Percentiles rank a stretch among this genome's conserved stretches.
Evolutionary conservation across 805 yeast genomes (phyloP).

Genomic region (Teunomyces atbi): DNA sequence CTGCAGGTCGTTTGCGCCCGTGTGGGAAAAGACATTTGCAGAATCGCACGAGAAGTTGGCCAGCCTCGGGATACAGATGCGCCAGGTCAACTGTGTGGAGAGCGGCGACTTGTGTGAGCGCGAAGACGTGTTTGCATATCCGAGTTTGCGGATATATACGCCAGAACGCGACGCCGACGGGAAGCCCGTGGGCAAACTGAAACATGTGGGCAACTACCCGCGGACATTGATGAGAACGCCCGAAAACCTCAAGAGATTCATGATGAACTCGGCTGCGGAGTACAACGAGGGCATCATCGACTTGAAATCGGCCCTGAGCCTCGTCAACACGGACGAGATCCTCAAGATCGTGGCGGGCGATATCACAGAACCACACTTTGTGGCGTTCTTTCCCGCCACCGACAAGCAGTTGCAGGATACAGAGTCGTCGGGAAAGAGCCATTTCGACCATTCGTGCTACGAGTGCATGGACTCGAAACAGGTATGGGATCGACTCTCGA

Average conservation of each 20-base stretch:
- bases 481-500: constrained; percentile 58
- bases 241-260: constrained; percentile 51
- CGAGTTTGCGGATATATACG: constrained; percentile 67
- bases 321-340: constrained; percentile 41
- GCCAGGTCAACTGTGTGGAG: constrained; percentile 82
- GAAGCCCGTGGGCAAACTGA: constrained; percentile 25
- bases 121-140: constrained; percentile 65
- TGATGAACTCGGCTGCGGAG: constrained; percentile 53
- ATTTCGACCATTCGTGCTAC: constrained; percentile 41
- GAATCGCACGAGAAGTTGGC: constrained; percentile 45
- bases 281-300: constrained; percentile 37
- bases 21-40: constrained; percentile 69
- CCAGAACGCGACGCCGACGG: constrained; percentile 43
- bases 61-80: constrained; percentile 49
- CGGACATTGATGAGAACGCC: constrained; percentile 42
- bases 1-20: constrained; percentile 76
- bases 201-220: constrained; percentile 46
- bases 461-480: constrained; percentile 52
- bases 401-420: constrained; percentile 37
- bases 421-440: constrained; percentile 29
- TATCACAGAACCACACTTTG: constrained; percentile 47
- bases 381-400: constrained; percentile 66
- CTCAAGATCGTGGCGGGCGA: constrained; percentile 53
- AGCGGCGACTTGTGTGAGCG: constrained; percentile 81
- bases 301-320: constrained; percentile 41